Base-by-base conservation (phyloP, 1,139 yeast genomes). In the Wickerhamomyces sp. region DNA sequence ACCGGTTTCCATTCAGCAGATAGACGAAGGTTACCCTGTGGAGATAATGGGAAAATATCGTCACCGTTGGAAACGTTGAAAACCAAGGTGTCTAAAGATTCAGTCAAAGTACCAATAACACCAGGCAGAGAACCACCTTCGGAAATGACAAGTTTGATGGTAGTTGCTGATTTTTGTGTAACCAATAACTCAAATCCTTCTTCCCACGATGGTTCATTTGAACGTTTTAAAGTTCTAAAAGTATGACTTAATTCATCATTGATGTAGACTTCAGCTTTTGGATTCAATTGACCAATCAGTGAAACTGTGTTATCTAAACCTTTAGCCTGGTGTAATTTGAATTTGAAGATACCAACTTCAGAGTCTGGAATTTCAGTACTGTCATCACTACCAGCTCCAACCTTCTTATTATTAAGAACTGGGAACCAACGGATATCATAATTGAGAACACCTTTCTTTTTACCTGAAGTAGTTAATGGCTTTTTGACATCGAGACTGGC, bases 1-100 rank as follows among this genome's bases (percentile, higher is more conserved):
- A 86, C 67, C n/a, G 91, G 87, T 59, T 84, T 85, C 91, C 93
- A 86, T 34, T 65, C 62, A 41, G 86, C 79, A 42, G 76, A 64
- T 39, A 84, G 59, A 58, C 78, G 72, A 47, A 81, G 65, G 40
- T 67, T 67, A 53, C 88, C 81, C 36, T 69, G 63, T 18, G 79
- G 79, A 4, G 71, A 63, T 44, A 79, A 73, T 10, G 71, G 64
- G 42, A 81, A 67, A 69, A 76, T 67, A 51, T 73, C 75, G 51
- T 73, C 77, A 33, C 62, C 63, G 52, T 80, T 74, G 7, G 75
- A 65, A n/a, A 74, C 66, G 52, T 75, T 78, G 51, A 79, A 74
- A 10, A 79, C 63, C 42, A 81, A 60, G 54, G 79, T 80, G 50
- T 75, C 79, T 51, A 84, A 63, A 45, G 76, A 71, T 15, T 79